Percentiles rank a stretch among this genome's conserved stretches.
Evolutionary conservation across 192 early-diverging fungal genomes (phyloP).

Genomic region (Phlyctochytrium arcticum): DNA sequence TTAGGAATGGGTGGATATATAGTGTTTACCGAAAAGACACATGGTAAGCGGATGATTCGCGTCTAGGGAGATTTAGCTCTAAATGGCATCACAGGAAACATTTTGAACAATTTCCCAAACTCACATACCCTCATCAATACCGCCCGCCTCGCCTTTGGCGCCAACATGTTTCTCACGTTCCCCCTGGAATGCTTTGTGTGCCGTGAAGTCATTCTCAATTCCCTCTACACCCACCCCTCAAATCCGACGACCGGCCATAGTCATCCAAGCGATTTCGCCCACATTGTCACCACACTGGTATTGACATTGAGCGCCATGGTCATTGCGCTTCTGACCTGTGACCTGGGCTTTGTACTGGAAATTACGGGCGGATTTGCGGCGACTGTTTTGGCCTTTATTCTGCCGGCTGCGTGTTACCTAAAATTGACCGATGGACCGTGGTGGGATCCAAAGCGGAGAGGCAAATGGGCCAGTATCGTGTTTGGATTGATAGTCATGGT

Average conservation of each 20-base stretch:
- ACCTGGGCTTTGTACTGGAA: conserved; percentile 83
- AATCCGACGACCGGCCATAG: no score
- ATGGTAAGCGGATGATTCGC: no score
- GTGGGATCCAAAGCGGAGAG: conserved; percentile 54
- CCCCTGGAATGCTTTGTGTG: conserved; percentile 89
- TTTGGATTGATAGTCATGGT: conserved; percentile 75
- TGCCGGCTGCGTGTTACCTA: conserved; percentile 79
- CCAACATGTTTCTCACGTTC: conserved; percentile 94
- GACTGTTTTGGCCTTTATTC: conserved; percentile 81
- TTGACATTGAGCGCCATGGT: conserved; percentile 59
- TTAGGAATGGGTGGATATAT: conserved; percentile 73
- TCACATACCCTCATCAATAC: conserved; percentile 78
- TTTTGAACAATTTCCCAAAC: conserved; percentile 83
- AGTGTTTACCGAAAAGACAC: conserved; percentile 78
- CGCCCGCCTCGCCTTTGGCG: conserved; percentile 78
- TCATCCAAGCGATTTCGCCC: no score
- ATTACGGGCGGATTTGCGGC: conserved; percentile 86
- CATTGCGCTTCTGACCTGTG: conserved; percentile 71
- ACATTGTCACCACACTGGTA: conserved; percentile 64
- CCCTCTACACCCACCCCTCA: conserved; percentile 2
- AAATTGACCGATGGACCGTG: conserved; percentile 61
- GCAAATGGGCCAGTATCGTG: conserved; percentile 62
- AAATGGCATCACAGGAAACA: conserved; percentile 51
- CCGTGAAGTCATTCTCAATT: conserved; percentile 57
- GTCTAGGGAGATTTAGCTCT: no score